These are phyloP conservation scores for Fusarium stilboides DNA, from an alignment of 2,329 filamentous ascomycete species.

Conservation along the genomic window DNA sequence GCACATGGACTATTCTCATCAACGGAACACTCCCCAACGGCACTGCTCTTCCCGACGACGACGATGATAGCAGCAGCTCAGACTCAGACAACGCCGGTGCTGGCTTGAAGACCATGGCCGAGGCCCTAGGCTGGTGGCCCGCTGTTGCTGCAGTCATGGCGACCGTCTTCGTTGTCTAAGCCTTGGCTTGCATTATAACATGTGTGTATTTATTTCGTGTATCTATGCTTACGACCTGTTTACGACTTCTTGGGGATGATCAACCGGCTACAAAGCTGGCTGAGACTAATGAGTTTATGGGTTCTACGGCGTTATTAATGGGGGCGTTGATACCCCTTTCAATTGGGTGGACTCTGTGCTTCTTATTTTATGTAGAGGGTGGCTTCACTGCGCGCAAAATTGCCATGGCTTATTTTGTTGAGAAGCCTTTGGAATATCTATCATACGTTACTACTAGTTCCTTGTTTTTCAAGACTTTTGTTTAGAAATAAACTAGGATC, in stretches of 20 bases:
- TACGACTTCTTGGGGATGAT: conserved; percentile 20
- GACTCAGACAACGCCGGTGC: conserved; percentile 46
- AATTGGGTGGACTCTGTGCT: conserved; percentile 9
- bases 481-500: conserved; percentile 17
- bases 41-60: conserved; percentile 65
- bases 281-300: conserved; percentile 11
- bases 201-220: conserved; percentile 29
- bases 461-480: background rate
- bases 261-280: background rate
- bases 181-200: background rate
- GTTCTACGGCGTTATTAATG: conserved; percentile 17
- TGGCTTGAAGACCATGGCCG: conserved; percentile 53
- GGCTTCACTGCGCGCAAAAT: conserved; percentile 7
- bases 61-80: background rate
- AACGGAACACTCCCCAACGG: conserved; percentile 85
- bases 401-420: background rate
- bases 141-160: conserved; percentile 61
- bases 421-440: background rate
- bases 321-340: conserved; percentile 30
- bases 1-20: conserved; percentile 75
- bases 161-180: conserved; percentile 61
- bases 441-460: background rate
- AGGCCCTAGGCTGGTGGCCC: conserved; percentile 67
- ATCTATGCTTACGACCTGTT: conserved; percentile 25
- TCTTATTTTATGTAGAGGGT: background rate